Conservation (phyloP, 73 alveolate species). For the Paramecium sexaurelia region DNA sequence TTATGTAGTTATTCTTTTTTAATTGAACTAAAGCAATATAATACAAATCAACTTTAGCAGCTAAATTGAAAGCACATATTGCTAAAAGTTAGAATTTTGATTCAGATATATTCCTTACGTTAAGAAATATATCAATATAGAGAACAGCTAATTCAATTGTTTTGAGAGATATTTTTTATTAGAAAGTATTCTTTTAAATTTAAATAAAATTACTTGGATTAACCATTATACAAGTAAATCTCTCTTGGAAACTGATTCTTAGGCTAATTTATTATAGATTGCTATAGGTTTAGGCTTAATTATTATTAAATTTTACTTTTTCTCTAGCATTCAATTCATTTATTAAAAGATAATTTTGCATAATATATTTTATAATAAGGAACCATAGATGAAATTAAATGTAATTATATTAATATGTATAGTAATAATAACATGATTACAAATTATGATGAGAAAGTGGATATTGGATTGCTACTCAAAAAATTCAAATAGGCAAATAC, state of each 20-base stretch:
- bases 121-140: background rate
- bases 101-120: background rate
- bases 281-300: background rate
- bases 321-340: background rate
- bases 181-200: background rate
- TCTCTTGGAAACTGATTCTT: background rate
- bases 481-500: background rate
- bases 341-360: background rate
- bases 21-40: background rate
- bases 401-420: background rate
- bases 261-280: background rate
- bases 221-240: background rate
- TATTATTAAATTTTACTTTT: background rate
- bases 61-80: background rate
- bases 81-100: background rate
- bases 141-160: conserved; percentile 23
- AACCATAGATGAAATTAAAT: background rate
- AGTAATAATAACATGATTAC: background rate
- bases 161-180: background rate
- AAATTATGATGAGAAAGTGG: background rate
- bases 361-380: background rate
- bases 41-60: conserved; percentile 15
- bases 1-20: background rate
- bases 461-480: background rate
- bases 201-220: background rate